Percentiles rank a stretch among this genome's conserved stretches.
These are phyloP conservation scores for Phytophthora sojae DNA, from an alignment of 352 stramenopile species.

Conservation along the genomic window DNA sequence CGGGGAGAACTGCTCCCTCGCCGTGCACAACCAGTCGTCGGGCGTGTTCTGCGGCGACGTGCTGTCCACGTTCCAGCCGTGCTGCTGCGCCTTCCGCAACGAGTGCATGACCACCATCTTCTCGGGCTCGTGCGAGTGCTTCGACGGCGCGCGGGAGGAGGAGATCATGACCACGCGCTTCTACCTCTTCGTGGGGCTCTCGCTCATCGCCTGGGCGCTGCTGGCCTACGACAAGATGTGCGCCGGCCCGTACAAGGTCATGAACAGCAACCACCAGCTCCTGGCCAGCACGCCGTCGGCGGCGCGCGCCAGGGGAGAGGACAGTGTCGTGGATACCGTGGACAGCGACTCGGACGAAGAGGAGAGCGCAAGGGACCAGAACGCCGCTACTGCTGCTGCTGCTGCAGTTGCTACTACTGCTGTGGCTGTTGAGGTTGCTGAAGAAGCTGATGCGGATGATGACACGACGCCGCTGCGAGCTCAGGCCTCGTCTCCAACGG, in stretches of 20 bases:
- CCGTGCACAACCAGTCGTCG: conserved; percentile 52
- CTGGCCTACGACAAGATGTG: conserved; percentile 85
- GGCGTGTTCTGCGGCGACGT: conserved; percentile 80
- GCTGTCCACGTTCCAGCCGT: conserved; percentile 69
- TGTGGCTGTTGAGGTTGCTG: conserved; percentile 22
- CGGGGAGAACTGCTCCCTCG: conserved; percentile 71
- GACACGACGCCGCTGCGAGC: conserved; percentile 16
- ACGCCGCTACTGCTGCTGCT: not conserved
- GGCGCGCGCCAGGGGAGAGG: conserved; percentile 29
- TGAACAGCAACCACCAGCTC: conserved; percentile 79
- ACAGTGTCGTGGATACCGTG: conserved; percentile 31
- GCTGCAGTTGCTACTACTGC: not conserved
- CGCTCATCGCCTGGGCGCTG: conserved; percentile 60
- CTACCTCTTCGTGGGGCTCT: conserved; percentile 76
- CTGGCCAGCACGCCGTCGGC: conserved; percentile 62
- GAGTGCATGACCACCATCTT: conserved; percentile 84
- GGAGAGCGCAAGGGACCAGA: conserved; percentile 9
- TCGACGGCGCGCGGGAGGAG: conserved; percentile 62
- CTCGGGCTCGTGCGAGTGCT: conserved; percentile 73
- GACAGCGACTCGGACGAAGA: conserved; percentile 49
- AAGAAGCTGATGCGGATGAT: conserved; percentile 20
- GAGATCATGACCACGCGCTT: conserved; percentile 74
- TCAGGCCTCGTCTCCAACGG: conserved; percentile 9
- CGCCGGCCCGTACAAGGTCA: conserved; percentile 75
- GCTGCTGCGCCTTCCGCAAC: conserved; percentile 78